These are phyloP conservation scores for Claviceps maximensis DNA, from an alignment of 2,329 filamentous ascomycete genomes.

Conservation along the genomic window DNA sequence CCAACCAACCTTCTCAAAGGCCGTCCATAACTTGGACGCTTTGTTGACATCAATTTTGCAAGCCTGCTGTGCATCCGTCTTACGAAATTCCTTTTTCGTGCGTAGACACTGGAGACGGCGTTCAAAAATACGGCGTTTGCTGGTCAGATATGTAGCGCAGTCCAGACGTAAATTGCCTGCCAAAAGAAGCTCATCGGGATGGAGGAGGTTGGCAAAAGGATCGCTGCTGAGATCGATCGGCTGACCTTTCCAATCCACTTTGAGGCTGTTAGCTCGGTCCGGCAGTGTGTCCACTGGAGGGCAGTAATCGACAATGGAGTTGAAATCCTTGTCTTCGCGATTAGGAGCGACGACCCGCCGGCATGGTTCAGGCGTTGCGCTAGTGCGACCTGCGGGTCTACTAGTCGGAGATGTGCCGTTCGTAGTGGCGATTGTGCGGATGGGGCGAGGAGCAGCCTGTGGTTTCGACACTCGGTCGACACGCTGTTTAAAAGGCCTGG, in stretches of 20 bases:
- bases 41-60: conserved; percentile 99
- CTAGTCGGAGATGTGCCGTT: conserved; percentile 11
- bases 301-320: conserved; percentile 56
- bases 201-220: conserved; percentile 55
- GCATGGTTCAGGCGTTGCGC: conserved; percentile 36
- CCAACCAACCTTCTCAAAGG: conserved; percentile 80
- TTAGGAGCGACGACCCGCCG: conserved; percentile 47
- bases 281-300: conserved; percentile 56
- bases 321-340: conserved; percentile 73
- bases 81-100: conserved; percentile 73
- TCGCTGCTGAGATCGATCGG: conserved; percentile 65
- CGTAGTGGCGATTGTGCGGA: conserved; percentile 8
- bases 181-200: conserved; percentile 63
- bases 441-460: conserved; percentile 12
- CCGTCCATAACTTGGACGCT: conserved; percentile 81
- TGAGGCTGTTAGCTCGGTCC: conserved; percentile 54
- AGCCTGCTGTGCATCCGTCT: conserved; percentile 91
- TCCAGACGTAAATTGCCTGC: conserved; percentile 71
- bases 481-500: conserved; percentile 18
- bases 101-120: conserved; percentile 54
- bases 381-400: conserved; percentile 22
- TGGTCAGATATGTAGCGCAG: conserved; percentile 79
- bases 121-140: conserved; percentile 84
- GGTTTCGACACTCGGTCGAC: conserved; percentile 24
- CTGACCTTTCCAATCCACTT: conserved; percentile 78